Evolutionary conservation across 2,329 filamentous ascomycete genomes (phyloP).

Genomic region (Golovinomyces cichoracearum): DNA sequence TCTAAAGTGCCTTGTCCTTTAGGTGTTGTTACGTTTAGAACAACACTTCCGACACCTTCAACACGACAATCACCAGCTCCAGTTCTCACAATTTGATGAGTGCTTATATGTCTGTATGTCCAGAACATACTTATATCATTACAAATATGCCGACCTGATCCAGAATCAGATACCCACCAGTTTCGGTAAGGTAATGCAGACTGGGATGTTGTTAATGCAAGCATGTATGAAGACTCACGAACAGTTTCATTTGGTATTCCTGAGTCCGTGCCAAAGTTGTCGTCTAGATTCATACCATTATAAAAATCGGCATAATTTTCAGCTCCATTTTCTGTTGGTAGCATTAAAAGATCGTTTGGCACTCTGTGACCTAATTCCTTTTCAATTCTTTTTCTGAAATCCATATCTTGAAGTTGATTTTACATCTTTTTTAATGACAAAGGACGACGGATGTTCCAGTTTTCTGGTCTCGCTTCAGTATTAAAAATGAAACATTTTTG

Average conservation of each 20-base stretch:
- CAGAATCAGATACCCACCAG: not conserved
- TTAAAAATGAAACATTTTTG: not conserved
- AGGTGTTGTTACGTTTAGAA: not conserved
- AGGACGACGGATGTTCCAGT: not conserved
- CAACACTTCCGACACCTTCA: not conserved
- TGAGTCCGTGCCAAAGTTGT: too few species aligned
- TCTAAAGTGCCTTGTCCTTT: not conserved
- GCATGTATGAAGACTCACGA: not conserved
- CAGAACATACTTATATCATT: not conserved
- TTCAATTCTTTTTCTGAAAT: not conserved
- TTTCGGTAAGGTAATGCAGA: not conserved
- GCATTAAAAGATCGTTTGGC: not conserved
- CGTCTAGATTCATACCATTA: too few species aligned
- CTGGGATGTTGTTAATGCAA: not conserved
- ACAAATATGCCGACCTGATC: not conserved
- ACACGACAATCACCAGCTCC: not conserved
- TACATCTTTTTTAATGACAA: not conserved
- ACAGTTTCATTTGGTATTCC: not conserved
- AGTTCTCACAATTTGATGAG: not conserved
- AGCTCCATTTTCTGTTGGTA: not conserved
- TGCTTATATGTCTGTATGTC: not conserved
- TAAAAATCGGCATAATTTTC: too few species aligned
- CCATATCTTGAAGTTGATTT: not conserved
- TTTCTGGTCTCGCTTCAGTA: not conserved
- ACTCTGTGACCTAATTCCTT: not conserved